A percentile compares a stretch with the other conserved stretches of the same genome.
Evolutionary conservation across 352 stramenopile species (phyloP).

Genomic region (Phytopythium sindhum): DNA sequence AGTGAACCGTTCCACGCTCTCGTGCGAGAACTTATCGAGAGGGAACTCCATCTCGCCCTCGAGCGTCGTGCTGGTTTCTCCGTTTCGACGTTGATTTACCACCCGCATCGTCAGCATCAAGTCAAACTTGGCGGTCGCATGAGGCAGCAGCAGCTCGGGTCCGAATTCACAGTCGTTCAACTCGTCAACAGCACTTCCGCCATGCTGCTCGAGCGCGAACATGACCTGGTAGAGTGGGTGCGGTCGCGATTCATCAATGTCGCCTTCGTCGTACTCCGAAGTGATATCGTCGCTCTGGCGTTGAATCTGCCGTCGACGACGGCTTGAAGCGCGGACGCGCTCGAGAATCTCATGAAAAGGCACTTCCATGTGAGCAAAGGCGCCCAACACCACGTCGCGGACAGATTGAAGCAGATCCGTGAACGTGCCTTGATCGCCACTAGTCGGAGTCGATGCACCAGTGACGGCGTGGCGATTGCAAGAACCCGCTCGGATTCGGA

Average conservation of each 20-base stretch:
- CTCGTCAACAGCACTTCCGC: not conserved
- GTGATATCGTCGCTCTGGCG: not conserved
- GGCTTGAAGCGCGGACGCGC: constrained; percentile 23
- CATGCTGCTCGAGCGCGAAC: constrained; percentile 44
- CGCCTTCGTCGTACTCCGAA: constrained; percentile 3
- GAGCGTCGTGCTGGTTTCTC: constrained; percentile 14
- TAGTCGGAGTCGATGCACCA: not conserved
- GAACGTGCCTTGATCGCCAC: constrained; percentile 13
- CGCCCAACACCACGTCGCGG: constrained; percentile 34
- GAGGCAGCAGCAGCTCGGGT: constrained; percentile 26
- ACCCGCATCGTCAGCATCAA: constrained; percentile 60
- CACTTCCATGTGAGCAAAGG: constrained; percentile 46
- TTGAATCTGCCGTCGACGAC: not conserved
- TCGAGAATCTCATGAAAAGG: constrained; percentile 53
- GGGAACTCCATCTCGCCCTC: constrained; percentile 52
- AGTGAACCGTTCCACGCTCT: constrained; percentile 35
- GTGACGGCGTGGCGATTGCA: not conserved
- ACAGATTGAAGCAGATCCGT: constrained; percentile 29
- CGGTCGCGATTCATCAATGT: not conserved
- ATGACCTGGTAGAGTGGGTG: constrained; percentile 42
- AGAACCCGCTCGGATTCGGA: constrained; percentile 25
- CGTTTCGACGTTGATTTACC: not conserved
- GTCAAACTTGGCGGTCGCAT: constrained; percentile 50
- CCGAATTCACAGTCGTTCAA: not conserved
- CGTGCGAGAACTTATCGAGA: constrained; percentile 23